phyloP scores from a whole-genome alignment of 2,329 filamentous ascomycete species.

The Helotiales sp. region DNA sequence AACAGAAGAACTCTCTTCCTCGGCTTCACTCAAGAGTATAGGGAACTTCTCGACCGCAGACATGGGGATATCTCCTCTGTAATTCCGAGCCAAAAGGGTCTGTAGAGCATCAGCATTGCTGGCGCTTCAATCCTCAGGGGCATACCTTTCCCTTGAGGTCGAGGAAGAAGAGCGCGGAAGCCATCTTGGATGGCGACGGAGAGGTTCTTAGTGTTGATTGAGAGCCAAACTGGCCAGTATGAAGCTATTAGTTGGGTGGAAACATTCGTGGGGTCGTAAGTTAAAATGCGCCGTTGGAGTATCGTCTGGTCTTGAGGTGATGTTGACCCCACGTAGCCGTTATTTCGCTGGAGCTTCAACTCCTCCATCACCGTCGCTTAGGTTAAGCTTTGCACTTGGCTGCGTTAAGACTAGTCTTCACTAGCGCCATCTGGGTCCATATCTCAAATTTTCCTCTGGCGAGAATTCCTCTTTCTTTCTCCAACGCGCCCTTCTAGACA shows the following conservation, averaged over 20 bases:
- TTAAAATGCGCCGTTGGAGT: slow-evolving; percentile 17
- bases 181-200: slow-evolving; percentile 63
- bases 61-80: slow-evolving; percentile 98
- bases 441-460: slow-evolving; percentile 27
- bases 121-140: slow-evolving; percentile 19
- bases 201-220: not conserved
- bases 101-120: slow-evolving; percentile 48
- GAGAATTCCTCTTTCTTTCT: slow-evolving; percentile 43
- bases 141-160: slow-evolving; percentile 99
- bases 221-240: slow-evolving; percentile 28
- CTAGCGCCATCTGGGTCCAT: slow-evolving; percentile 15
- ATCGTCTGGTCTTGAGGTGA: slow-evolving; percentile 10
- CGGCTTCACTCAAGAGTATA: slow-evolving; percentile 91
- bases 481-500: slow-evolving; percentile 82
- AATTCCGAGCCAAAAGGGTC: slow-evolving; percentile 98
- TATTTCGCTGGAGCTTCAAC: slow-evolving; percentile 27
- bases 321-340: slow-evolving; percentile 36
- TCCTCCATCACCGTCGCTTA: slow-evolving; percentile 20
- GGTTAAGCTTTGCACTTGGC: slow-evolving; percentile 20
- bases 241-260: slow-evolving; percentile 17
- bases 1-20: slow-evolving; percentile 98
- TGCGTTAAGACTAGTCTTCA: slow-evolving; percentile 23
- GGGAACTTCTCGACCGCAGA: slow-evolving; percentile 98
- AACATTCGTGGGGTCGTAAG: slow-evolving; percentile 33
- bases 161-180: slow-evolving; percentile 96